Evolutionary conservation across 2,329 filamentous ascomycete genomes (phyloP).

Genomic region (Neurospora sp.): DNA sequence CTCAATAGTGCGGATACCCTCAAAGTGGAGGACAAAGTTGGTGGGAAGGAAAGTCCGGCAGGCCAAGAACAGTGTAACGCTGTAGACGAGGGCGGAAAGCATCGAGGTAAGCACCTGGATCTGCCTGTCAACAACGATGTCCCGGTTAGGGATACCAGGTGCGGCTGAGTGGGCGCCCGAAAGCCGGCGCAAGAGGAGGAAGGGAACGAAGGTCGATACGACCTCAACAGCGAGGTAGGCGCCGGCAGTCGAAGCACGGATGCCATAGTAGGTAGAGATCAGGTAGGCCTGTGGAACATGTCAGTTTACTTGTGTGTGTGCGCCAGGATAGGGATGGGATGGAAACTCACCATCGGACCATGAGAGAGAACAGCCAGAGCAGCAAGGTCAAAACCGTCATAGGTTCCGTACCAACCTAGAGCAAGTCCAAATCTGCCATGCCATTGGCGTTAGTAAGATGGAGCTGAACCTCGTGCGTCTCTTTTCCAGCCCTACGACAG

Average conservation of each 20-base stretch:
- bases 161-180: slow-evolving; percentile 53
- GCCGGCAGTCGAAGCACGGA: slow-evolving; percentile 51
- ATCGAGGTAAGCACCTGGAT: slow-evolving; percentile 57
- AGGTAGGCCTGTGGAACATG: slow-evolving; percentile 51
- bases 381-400: slow-evolving; percentile 63
- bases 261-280: slow-evolving; percentile 65
- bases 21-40: slow-evolving; percentile 67
- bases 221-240: slow-evolving; percentile 59
- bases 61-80: slow-evolving; percentile 58
- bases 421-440: slow-evolving; percentile 57
- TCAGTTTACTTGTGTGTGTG: slow-evolving; percentile 7
- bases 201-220: slow-evolving; percentile 60
- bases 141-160: slow-evolving; percentile 45
- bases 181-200: slow-evolving; percentile 61
- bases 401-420: slow-evolving; percentile 63
- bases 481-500: slow-evolving; percentile 11
- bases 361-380: slow-evolving; percentile 61
- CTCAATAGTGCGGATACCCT: slow-evolving; percentile 58
- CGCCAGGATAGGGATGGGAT: background rate
- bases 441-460: slow-evolving; percentile 10
- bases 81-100: slow-evolving; percentile 65
- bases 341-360: slow-evolving; percentile 53
- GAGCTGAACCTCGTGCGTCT: slow-evolving; percentile 24
- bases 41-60: slow-evolving; percentile 61
- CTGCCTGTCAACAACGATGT: slow-evolving; percentile 53